Base-by-base conservation (phyloP, 2,329 filamentous ascomycete genomes). In the Hymenoscyphus occultus region DNA sequence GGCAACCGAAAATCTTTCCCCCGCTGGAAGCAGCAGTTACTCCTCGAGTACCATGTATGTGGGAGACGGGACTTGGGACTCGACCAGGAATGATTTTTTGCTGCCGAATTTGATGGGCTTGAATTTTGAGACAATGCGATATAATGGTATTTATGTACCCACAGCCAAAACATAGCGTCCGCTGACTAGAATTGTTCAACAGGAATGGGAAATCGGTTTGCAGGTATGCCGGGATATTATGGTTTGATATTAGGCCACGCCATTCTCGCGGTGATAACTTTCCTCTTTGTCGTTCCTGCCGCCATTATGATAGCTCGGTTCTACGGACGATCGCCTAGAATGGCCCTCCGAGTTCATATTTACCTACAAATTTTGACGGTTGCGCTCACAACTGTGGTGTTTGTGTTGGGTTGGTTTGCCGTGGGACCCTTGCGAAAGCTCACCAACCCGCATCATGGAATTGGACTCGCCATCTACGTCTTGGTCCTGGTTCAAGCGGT, bases 41-140 rank as follows among this genome's bases (percentile, higher is more conserved):
- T 82, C 84, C 71, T 92, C 90, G 61, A 82, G 88, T 73, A 91
- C 87, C n/a, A 81, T 93, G 82, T 83, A 81, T 63, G 90, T 94
- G 16, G 91, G 91, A 68, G 91, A 94, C 75, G 91, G 91, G 28
- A 94, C 91, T 40, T 95, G 91, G 91, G 89, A 93, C 73, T 89
- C 89, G 64, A 82, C 83, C 65, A 89, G 89, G 75, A 92, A 93
- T 74, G 87, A 85, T 19, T 95, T 94, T 75, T 79, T 95, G 62
- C 79, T 95, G 61, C 91, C 91, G 42, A 93, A 93, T 73, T 79
- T 95, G 57, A 81, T 88, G 72, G 90, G 90, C 9, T 78, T 92
- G 69, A 91, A 93, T 75, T 91, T 92, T 76, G 89, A 89, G 60
- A 93, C 91, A 5, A 93, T 91, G 87, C 87, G 84, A 75, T 93